A percentile compares a stretch with the other conserved stretches of the same genome.
Evolutionary conservation across 805 yeast genomes (phyloP).

Genomic region (Myxozyma sirexii): DNA sequence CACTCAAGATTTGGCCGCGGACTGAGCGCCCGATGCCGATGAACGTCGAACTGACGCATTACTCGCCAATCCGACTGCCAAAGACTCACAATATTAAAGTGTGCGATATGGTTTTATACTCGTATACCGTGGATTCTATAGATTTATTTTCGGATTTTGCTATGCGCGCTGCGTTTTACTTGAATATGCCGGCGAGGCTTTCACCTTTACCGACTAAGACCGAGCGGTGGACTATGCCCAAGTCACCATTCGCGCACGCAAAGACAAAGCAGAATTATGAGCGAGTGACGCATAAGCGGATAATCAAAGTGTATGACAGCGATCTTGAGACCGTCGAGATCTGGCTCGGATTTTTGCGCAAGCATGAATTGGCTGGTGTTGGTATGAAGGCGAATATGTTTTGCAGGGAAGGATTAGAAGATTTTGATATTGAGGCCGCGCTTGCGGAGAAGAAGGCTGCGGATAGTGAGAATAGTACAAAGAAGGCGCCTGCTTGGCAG

Average conservation of each 20-base stretch:
- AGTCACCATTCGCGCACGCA: constrained; percentile 92
- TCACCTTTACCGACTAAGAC: constrained; percentile 68
- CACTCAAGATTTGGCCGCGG: constrained; percentile 31
- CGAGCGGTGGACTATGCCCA: constrained; percentile 90
- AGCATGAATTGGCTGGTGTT: constrained; percentile 78
- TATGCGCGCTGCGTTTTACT: constrained; percentile 82
- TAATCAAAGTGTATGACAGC: constrained; percentile 78
- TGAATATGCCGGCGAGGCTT: constrained; percentile 84
- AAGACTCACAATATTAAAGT: constrained; percentile 67
- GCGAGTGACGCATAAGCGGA: constrained; percentile 78
- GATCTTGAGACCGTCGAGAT: constrained; percentile 81
- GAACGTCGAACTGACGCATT: constrained; percentile 77
- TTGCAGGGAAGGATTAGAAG: constrained; percentile 33
- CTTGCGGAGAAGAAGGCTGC: constrained; percentile 1
- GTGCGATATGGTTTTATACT: constrained; percentile 71
- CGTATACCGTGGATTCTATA: constrained; percentile 65
- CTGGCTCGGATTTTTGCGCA: constrained; percentile 74
- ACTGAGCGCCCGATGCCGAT: constrained; percentile 70
- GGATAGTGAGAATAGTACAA: not conserved
- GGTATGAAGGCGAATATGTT: constrained; percentile 76
- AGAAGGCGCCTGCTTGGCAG: not conserved
- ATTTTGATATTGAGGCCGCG: not conserved
- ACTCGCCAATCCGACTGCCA: constrained; percentile 74
- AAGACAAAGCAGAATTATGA: constrained; percentile 93
- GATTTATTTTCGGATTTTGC: constrained; percentile 84